Base-by-base conservation (phyloP, 768 basidiomycete genomes). In the Megacollybia marginata region DNA sequence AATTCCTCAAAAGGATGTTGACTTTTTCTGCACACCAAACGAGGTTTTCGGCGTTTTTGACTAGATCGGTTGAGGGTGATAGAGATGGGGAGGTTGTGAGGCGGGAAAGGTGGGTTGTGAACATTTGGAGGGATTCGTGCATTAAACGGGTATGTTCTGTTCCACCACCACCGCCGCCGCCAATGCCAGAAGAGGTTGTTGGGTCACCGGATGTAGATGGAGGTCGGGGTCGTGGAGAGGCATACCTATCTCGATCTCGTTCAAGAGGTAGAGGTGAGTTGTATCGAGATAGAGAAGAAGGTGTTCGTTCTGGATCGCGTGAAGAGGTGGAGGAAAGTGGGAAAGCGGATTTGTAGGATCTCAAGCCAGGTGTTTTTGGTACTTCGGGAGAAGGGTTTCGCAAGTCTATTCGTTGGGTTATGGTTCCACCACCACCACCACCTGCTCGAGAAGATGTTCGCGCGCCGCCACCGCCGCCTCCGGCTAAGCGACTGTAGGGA, bases 111-210 rank as follows among this genome's bases (percentile, higher is more conserved):
- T 85, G 76, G 2, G 73, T 66, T 60, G 90, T 86, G 54, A 92
- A 88, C 71, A 85, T 78, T 4, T 67, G 61, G 12, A 91, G 65
- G 15, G 82, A 76, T 38, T 91, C 87, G 18, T 80, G 56, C 76
- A 91, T 80, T 42, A 92, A 65, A n/a, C 75, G 69, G 1, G 79
- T 70, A 56, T 90, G 89, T 55, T 90, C 86, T 4, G 70, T 61
- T 34, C 61, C 66, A 9, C 53, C 52, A 34, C 60, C 61, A 44
- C 55, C 57, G 49, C 34, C 53, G 23, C 15, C 54, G 15, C 19
- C 20, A 60, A 54, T 50, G 9, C 55, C 56, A 44, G 55, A 49
- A 4, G 52, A 50, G 18, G 48, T 42, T 38, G 36, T 46, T 9
- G 62, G 47, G 13, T 63, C 55, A 11, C 48, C 48, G 15, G 62